Base-by-base conservation (phyloP, 257 asterid species). In the Forsythia viridissima region DNA sequence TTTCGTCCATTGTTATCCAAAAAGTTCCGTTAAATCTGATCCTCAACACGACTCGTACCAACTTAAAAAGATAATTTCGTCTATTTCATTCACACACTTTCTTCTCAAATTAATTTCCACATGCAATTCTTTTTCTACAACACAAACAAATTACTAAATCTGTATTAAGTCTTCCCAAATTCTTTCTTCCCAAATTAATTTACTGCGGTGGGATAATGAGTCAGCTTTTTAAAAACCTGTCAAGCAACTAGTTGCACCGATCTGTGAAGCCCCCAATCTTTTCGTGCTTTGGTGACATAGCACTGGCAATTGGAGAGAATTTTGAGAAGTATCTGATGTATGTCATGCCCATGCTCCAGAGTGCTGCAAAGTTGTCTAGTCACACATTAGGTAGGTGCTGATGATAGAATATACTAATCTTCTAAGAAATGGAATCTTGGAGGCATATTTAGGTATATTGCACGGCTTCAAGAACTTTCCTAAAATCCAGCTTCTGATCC, bases 241-340 rank as follows among this genome's bases (percentile, higher is more conserved):
- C 85, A 21, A 82, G 85, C 57, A 67, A 73, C 46, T 76, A 82
- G 72, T 43, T 82, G 79, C 85, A 82, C 61, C 79, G 85, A 34
- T 82, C 85, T 73, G 85, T 82, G 65, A 82, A 77, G 65, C 85
- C 85, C 51, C 85, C 85, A 18, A 82, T 82, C n/a, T 82, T 82
- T 63, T 82, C 85, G 3, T 82, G 85, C 79, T 77, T 82, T 41
- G 85, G 85, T 46, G 85, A 82, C 42, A 77, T 82, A 63, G 76
- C 85, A 6, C 57, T 82, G 41, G 85, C 85, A n/a, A 77, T 77
- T 16, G 85, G 85, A n/a, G 85, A 77, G 72, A 72, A 77, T 61
- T 82, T 82, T 42, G 85, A 82, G 73, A 82, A 82, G 42, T 82
- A 82, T 51, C 42, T 82, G 72, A 73, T 73, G 66, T 77, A 82